phyloP scores from a whole-genome alignment of 495 filamentous ascomycete genomes.

The Podospora conica region DNA sequence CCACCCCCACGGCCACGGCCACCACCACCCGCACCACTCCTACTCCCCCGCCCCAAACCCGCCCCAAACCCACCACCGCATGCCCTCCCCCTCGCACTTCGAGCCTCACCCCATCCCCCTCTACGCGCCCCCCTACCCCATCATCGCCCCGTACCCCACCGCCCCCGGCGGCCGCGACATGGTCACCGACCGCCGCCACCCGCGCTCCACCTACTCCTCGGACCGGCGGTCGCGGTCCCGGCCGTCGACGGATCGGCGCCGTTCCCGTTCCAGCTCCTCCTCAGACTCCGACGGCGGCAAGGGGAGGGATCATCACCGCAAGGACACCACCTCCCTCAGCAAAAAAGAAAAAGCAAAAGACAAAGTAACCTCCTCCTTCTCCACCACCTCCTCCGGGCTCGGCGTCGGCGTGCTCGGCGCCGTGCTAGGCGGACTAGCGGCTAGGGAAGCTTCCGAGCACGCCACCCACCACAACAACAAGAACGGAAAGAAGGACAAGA shows the following conservation, averaged over 20 bases:
- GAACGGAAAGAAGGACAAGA: constrained; percentile 14
- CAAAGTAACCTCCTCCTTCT: constrained; percentile 30
- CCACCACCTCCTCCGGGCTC: constrained; percentile 33
- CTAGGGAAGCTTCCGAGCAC: constrained; percentile 31
- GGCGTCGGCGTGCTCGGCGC: constrained; percentile 41
- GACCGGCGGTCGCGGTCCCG: constrained; percentile 2
- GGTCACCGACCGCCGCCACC: background rate
- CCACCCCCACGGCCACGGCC: background rate
- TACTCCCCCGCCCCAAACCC: background rate
- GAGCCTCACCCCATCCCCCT: constrained; percentile 4
- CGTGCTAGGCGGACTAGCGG: constrained; percentile 39
- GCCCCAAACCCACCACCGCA: background rate
- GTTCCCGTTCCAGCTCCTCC: background rate
- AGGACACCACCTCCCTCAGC: background rate
- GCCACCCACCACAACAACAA: background rate
- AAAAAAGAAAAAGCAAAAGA: constrained; percentile 26
- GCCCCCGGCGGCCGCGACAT: background rate
- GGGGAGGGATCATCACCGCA: background rate
- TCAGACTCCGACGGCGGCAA: background rate
- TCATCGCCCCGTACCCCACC: background rate
- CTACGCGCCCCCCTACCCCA: background rate
- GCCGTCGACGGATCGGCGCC: background rate
- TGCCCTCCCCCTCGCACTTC: constrained; percentile 5
- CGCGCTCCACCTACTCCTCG: constrained; percentile 1
- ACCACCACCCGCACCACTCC: background rate